Percentiles rank a stretch among this genome's conserved stretches.
Evolutionary conservation across 1,284 basidiomycete genomes (phyloP).

Genomic region (Rhodotorula sp.): DNA sequence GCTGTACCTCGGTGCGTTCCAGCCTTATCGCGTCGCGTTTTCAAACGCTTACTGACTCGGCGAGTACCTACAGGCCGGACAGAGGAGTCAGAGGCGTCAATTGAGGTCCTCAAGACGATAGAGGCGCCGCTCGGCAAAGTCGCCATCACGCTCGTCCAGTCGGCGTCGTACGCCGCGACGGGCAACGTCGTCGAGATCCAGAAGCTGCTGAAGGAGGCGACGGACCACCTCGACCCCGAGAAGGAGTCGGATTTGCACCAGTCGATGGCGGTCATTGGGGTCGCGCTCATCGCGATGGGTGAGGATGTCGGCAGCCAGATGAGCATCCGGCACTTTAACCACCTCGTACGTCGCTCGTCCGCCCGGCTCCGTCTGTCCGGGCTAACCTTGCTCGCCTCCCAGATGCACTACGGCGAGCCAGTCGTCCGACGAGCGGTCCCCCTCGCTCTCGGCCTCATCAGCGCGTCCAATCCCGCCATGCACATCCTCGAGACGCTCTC

Average conservation of each 20-base stretch:
- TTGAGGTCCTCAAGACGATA: conserved; percentile 92
- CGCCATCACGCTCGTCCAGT: conserved; percentile 88
- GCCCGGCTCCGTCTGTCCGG: neutral
- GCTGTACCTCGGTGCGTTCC: conserved; percentile 75
- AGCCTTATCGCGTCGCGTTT: neutral
- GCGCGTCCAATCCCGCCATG: conserved; percentile 94
- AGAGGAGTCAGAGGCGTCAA: conserved; percentile 88
- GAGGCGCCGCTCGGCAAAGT: conserved; percentile 90
- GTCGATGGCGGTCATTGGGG: conserved; percentile 89
- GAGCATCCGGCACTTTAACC: conserved; percentile 90
- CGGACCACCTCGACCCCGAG: conserved; percentile 73
- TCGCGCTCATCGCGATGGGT: conserved; percentile 95
- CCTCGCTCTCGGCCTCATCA: conserved; percentile 89
- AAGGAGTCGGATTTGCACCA: conserved; percentile 80
- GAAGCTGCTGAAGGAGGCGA: conserved; percentile 86
- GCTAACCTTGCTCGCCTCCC: conserved; percentile 16
- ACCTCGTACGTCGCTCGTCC: conserved; percentile 62
- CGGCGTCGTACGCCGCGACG: conserved; percentile 91
- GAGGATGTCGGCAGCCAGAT: conserved; percentile 98
- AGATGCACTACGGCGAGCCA: conserved; percentile 98
- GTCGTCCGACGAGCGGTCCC: conserved; percentile 91
- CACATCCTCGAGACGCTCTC: conserved; percentile 94
- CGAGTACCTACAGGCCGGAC: conserved; percentile 63
- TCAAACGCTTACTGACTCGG: neutral
- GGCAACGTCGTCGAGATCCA: conserved; percentile 96